Base-by-base conservation (phyloP, 2,329 filamentous ascomycete genomes). In the Cyphellophora europaea region DNA sequence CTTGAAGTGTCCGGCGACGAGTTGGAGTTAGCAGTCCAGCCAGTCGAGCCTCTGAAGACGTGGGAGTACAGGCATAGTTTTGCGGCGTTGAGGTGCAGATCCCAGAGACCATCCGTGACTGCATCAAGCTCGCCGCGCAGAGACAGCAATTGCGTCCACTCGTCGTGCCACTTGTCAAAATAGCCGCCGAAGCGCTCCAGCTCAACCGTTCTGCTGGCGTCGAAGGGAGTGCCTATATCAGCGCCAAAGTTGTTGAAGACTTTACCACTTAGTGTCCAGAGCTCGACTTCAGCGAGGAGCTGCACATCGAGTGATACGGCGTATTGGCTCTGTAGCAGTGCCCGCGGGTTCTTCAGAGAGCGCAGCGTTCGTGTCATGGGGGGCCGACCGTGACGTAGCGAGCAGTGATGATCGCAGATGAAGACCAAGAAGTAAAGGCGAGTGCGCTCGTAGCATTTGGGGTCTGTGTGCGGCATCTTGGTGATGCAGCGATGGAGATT, bases 401-500 rank as follows among this genome's bases (percentile, higher is more conserved):
- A 74, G 16, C 78, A 71, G 51, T 80, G 76, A 40, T 77, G 74
- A 45, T 79, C 76, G 49, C 74, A 79, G 2, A 78, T 71, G 45
- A 77, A 79, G 2, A 77, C 55, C 19, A 76, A 51, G 50, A 76
- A 78, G 73, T 73, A 78, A 8, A 79, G 53, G 11, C 74, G 63
- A 5, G 74, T 64, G 14, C 61, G 58, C 1, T 67, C 56, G 34
- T 69, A 59, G 21, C 43, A 46, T 6, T 38, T 41, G 19, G 23
- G 37, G 17, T 40, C 41, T 11, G 36, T 33, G 28, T 41, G 40
- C 8, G 35, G 40, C 12, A 37, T 32, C 46, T 66, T 67, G 17
- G 64, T 59, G 36, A 66, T 69, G 40, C 62, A 67, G 37, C 69
- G 67, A 43, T 74, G 71, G 2, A 75, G 55, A 25, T 71, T 68